phyloP scores from a whole-genome alignment of 169 alveolate genomes.

The Theileria orientalis region DNA sequence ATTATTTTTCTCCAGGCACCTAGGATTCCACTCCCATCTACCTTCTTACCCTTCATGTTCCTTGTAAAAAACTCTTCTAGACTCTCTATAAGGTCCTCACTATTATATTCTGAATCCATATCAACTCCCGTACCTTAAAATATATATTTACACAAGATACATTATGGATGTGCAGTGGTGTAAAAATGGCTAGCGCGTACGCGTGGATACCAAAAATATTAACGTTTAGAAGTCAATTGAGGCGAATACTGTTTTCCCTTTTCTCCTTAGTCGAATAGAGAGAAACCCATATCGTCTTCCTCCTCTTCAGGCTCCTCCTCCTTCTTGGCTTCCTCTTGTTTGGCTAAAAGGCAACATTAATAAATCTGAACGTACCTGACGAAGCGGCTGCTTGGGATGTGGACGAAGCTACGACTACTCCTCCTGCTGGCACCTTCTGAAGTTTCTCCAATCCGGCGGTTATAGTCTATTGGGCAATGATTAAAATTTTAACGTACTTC shows the following conservation, averaged over 20 bases:
- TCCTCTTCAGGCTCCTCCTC: constrained; percentile 77
- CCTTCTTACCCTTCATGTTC: too few relatives aligned
- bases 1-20: neutral
- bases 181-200: too few relatives aligned
- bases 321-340: constrained; percentile 64
- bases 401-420: constrained; percentile 66
- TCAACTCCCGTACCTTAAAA: too few relatives aligned
- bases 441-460: constrained; percentile 69
- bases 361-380: constrained; percentile 23
- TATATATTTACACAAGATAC: too few relatives aligned
- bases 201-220: too few relatives aligned
- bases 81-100: neutral
- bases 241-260: too few relatives aligned
- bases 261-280: constrained; percentile 68
- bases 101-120: neutral
- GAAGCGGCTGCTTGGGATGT: constrained; percentile 64
- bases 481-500: constrained; percentile 52
- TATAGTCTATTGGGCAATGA: constrained; percentile 43
- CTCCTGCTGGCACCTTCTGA: constrained; percentile 73
- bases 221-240: too few relatives aligned
- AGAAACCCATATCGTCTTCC: constrained; percentile 81
- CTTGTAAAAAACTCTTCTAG: neutral
- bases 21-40: too few relatives aligned
- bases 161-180: too few relatives aligned
- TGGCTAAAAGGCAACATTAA: constrained; percentile 8